Base-by-base conservation (phyloP, 1,284 basidiomycete species). In the Sporisorium exsertum region DNA sequence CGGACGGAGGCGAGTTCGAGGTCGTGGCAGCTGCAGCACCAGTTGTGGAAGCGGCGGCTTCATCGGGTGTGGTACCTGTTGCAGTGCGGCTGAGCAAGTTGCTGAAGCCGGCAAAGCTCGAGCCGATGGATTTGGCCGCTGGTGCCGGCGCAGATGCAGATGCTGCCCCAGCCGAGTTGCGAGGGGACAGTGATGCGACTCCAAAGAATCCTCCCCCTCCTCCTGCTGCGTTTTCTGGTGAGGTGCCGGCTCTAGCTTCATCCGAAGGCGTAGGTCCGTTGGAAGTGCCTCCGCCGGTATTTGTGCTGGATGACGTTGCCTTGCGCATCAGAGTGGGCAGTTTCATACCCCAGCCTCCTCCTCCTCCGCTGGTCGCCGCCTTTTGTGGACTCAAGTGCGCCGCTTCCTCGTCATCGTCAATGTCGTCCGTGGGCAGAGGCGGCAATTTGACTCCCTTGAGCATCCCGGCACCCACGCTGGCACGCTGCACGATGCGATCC, bases 371-470 rank as follows among this genome's bases (percentile, higher is more conserved):
- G 9, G 40, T 42, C 27, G 22, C 43, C 35, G 43, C 26, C 59
- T 63, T 61, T 22, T 62, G 58, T 7, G 59, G 60, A 42, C 64
- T 64, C 22, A 45, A 42, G 43, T 70, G 64, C 10, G 51, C 74
- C 24, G 59, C 60, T 32, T 79, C 79, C 27, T 66, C 67, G 8
- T 73, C 78, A 42, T 81, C 81, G 20, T 62, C 72, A 18, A 78
- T 76, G 15, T 68, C 47, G 40, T 81, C 79, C 40, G 81, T 81
- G 4, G 81, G 81, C 54, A 83, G 37, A 3, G 81, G 81, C 2
- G 81, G 81, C 32, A 83, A 51, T 56, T 83, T 83, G 59, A 83
- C 71, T 0, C 73, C 80, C 16, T 68, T 69, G 26, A 82, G 65
- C 42, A 77, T 40, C 0, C 75, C 75, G 5, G 75, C 56, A 5